Base-by-base conservation (phyloP, 2,329 filamentous ascomycete species). In the Pyrenophora teres region DNA sequence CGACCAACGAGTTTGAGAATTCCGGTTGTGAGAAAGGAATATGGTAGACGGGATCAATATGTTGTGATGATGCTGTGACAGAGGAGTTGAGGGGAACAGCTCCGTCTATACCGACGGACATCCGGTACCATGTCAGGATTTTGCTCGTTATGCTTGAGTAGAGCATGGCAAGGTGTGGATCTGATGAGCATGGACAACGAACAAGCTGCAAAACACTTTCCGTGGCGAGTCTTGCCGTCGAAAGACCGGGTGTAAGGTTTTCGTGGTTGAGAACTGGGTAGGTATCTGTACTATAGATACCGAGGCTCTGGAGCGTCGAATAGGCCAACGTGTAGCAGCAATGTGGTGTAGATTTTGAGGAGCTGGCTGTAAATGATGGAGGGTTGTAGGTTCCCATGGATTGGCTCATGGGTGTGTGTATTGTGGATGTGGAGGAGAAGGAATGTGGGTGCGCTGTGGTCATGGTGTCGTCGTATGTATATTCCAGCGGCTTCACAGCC, bases 81-180 rank as follows among this genome's bases (percentile, higher is more conserved):
- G 23, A 25, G 23, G 23, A 25, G 23, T 25, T 25, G 4, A 25
- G 23, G 6, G 23, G 23, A 25, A 25, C 2, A 25, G 23, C 6
- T 25, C 23, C 23, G 7, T 64, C 59, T 13, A 67, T 52, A 21
- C 66, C 66, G 2, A 60, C 67, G 8, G 66, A 64, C 12, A 67
- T 68, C 16, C 67, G 65, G 32, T 70, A 72, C 69, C 68, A 72
- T 21, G 61, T 62, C 23, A 72, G 21, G 48, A 71, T 65, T 47
- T 70, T 71, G 32, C 61, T 64, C 19, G 64, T 62, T 46, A 72
- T 72, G 56, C 67, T 70, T 4, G 65, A 65, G 59, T 71, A 72
- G 3, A 72, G 62, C 67, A 71, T 71, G 6, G 67, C 68, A 21
- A 70, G 64, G 40, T 72, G 69, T 3, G 69, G 66, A 39, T 70